These are phyloP conservation scores for Metschnikowia chrysomelidarum DNA, from an alignment of 805 yeast species.

Conservation along the genomic window DNA sequence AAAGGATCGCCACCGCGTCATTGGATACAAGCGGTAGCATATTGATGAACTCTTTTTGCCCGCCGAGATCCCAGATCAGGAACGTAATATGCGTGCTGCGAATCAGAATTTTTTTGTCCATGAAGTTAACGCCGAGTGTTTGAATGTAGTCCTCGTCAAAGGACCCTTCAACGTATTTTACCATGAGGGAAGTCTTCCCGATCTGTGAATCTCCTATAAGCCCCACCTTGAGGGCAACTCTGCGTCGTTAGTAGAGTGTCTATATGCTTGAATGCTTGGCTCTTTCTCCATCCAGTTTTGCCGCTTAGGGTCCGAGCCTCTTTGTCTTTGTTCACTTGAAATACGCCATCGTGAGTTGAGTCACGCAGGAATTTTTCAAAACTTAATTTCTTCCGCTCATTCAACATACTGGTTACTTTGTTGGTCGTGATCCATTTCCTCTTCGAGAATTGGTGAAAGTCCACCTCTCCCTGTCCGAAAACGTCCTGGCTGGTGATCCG, in stretches of 20 bases:
- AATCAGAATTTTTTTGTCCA: constrained; percentile 84
- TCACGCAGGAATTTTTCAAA: too few relatives aligned
- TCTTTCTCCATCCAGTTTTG: too few relatives aligned
- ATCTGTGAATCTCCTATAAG: constrained; percentile 94
- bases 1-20: constrained; percentile 88
- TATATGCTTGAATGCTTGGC: neutral
- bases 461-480: too few relatives aligned
- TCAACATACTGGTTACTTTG: constrained; percentile 40
- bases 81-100: constrained; percentile 86
- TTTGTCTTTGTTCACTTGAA: too few relatives aligned
- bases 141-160: constrained; percentile 91
- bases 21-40: constrained; percentile 92
- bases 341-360: too few relatives aligned
- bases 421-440: constrained; percentile 24
- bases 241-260: constrained; percentile 31
- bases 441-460: too few relatives aligned
- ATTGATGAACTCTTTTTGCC: constrained; percentile 90
- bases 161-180: constrained; percentile 92
- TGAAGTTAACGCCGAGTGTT: constrained; percentile 91
- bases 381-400: too few relatives aligned
- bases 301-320: too few relatives aligned
- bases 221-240: constrained; percentile 80
- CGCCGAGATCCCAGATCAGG: constrained; percentile 95
- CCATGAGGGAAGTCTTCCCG: constrained; percentile 96
- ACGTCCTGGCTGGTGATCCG: too few relatives aligned